phyloP scores from a whole-genome alignment of 257 asterid species.

The Nicotiana sylvestris region DNA sequence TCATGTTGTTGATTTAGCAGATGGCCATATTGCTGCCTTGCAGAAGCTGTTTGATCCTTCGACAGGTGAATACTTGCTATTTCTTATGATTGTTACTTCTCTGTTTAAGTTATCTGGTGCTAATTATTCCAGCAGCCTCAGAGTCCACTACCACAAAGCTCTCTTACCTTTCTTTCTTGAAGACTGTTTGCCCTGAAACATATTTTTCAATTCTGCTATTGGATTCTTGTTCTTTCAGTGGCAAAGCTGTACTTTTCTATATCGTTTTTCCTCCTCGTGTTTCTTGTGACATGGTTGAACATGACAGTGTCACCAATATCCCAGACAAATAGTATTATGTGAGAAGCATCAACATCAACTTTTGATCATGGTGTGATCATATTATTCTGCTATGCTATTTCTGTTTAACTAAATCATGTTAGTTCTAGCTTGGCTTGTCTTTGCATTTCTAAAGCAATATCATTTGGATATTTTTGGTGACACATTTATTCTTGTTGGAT shows the following conservation, averaged over 20 bases:
- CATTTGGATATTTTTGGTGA: neutral
- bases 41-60: conserved; percentile 9
- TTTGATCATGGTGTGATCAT: neutral
- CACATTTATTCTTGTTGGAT: neutral
- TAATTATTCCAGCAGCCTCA: neutral
- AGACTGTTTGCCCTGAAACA: neutral
- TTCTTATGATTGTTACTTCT: neutral
- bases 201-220: neutral
- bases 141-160: neutral
- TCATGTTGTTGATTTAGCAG: conserved; percentile 14
- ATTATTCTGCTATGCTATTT: neutral
- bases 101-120: neutral
- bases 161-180: neutral
- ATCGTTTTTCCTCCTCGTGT: neutral
- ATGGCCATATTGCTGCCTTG: conserved; percentile 13
- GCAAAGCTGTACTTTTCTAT: neutral
- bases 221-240: neutral
- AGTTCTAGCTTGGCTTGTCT: neutral
- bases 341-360: neutral
- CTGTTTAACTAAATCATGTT: neutral
- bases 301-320: neutral
- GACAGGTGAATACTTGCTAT: neutral
- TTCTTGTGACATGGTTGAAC: neutral
- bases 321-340: neutral
- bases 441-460: neutral